phyloP scores from a whole-genome alignment of 1,139 yeast genomes.

The Torulaspora pretoriensis region DNA sequence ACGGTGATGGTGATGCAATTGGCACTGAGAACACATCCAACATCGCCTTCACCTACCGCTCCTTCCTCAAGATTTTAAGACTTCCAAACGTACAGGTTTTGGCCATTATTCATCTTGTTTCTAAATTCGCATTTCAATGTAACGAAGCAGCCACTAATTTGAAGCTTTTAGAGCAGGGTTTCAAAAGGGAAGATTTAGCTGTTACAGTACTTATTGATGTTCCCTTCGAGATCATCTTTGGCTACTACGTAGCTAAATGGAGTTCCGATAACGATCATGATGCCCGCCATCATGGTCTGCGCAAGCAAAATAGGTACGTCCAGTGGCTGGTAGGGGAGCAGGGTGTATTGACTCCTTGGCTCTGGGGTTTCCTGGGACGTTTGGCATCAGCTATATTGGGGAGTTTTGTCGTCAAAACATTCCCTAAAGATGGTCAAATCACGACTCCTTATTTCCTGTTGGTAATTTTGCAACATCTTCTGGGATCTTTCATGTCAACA shows the following conservation, averaged over 20 bases:
- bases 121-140: slow-evolving; percentile 91
- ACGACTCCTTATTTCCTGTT: slow-evolving; percentile 51
- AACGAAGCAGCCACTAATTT: slow-evolving; percentile 94
- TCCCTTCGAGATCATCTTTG: slow-evolving; percentile 92
- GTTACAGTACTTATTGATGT: slow-evolving; percentile 89
- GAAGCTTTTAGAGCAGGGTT: slow-evolving; percentile 87
- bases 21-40: slow-evolving; percentile 24
- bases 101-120: slow-evolving; percentile 67
- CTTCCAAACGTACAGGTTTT: slow-evolving; percentile 74
- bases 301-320: slow-evolving; percentile 21
- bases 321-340: slow-evolving; percentile 29
- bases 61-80: slow-evolving; percentile 74
- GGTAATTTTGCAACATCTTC: slow-evolving; percentile 74
- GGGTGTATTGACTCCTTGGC: slow-evolving; percentile 75
- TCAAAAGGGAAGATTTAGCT: slow-evolving; percentile 89
- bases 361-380: slow-evolving; percentile 84
- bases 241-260: slow-evolving; percentile 96
- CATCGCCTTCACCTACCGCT: slow-evolving; percentile 53
- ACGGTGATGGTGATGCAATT: slow-evolving; percentile 30
- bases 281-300: slow-evolving; percentile 9
- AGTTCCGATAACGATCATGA: slow-evolving; percentile 39
- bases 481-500: slow-evolving; percentile 90
- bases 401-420: slow-evolving; percentile 64
- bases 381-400: slow-evolving; percentile 71
- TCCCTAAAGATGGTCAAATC: slow-evolving; percentile 53